Percentiles rank a stretch among this genome's conserved stretches.
These are phyloP conservation scores for Hortaea werneckii DNA, from an alignment of 2,329 filamentous ascomycete genomes.

Conservation along the genomic window DNA sequence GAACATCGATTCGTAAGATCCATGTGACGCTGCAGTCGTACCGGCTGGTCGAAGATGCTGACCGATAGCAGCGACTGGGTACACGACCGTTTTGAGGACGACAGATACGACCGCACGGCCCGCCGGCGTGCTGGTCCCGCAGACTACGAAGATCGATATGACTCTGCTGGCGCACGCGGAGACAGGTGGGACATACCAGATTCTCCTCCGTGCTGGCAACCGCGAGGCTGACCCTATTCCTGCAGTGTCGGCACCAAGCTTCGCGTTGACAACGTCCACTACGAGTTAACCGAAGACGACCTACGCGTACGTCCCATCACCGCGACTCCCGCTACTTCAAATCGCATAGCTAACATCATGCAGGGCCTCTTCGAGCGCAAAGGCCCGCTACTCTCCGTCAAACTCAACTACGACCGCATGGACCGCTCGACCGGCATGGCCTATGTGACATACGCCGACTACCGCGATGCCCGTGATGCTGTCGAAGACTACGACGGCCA, in stretches of 20 bases:
- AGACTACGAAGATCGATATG: slow-evolving; percentile 1
- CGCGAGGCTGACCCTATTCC: background rate
- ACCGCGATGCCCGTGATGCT: slow-evolving; percentile 62
- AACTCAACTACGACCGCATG: slow-evolving; percentile 74
- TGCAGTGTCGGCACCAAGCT: slow-evolving; percentile 44
- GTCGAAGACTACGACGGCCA: slow-evolving; percentile 77
- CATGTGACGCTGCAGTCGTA: background rate
- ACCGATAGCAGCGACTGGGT: slow-evolving; percentile 66
- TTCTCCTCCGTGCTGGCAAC: too few species aligned
- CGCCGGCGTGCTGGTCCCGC: background rate
- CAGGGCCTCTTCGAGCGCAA: slow-evolving; percentile 75
- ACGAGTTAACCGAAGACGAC: slow-evolving; percentile 78
- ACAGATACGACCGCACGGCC: slow-evolving; percentile 12
- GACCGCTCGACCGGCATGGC: slow-evolving; percentile 80
- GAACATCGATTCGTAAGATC: slow-evolving; percentile 58
- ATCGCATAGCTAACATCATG: slow-evolving; percentile 3
- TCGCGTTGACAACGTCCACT: slow-evolving; percentile 82
- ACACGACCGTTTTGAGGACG: slow-evolving; percentile 41
- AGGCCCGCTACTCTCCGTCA: slow-evolving; percentile 58
- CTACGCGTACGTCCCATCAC: slow-evolving; percentile 51
- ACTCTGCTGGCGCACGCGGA: background rate
- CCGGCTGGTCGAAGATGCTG: slow-evolving; percentile 6
- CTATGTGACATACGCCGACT: slow-evolving; percentile 66
- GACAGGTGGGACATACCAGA: background rate
- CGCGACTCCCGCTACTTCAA: background rate